Percentiles rank a stretch among this genome's conserved stretches.
Evolutionary conservation across 1,139 yeast species (phyloP).

Genomic region (Lipomyces yarrowii): DNA sequence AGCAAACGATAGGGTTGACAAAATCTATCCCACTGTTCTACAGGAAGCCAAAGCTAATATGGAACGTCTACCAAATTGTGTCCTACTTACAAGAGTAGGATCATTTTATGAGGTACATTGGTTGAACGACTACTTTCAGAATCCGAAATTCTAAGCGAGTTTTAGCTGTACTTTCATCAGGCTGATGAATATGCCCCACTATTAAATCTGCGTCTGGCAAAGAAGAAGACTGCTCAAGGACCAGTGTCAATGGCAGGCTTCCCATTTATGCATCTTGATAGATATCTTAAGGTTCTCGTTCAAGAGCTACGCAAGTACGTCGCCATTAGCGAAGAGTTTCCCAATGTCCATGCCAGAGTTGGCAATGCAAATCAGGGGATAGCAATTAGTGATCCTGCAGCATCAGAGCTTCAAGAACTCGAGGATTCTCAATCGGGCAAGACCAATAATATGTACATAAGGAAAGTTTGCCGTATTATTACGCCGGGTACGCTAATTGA

Average conservation of each 20-base stretch:
- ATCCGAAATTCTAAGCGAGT: not conserved
- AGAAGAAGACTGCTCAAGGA: conserved; percentile 48
- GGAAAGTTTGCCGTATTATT: conserved; percentile 77
- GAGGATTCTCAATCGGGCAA: conserved; percentile 5
- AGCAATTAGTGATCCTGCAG: conserved; percentile 16
- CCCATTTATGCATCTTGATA: conserved; percentile 69
- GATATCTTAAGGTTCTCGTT: conserved; percentile 73
- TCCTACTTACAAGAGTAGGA: conserved; percentile 86
- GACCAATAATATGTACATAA: conserved; percentile 48
- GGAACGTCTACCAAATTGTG: conserved; percentile 62
- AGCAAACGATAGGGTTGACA: conserved; percentile 3
- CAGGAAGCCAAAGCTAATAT: conserved; percentile 44
- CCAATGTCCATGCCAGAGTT: conserved; percentile 18
- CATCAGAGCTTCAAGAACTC: conserved; percentile 15
- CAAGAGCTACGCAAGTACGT: conserved; percentile 70
- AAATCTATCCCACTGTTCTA: conserved; percentile 28
- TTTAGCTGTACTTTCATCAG: conserved; percentile 74
- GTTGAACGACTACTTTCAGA: not conserved
- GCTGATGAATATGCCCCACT: conserved; percentile 74
- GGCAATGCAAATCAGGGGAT: conserved; percentile 15
- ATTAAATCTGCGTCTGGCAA: conserved; percentile 64
- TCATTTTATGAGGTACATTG: conserved; percentile 68
- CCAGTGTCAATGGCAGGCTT: conserved; percentile 89
- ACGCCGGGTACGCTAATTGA: conserved; percentile 94
- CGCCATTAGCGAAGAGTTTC: conserved; percentile 74